These are phyloP conservation scores for Xylaria sp. DNA, from an alignment of 2,329 filamentous ascomycete species.

Conservation along the genomic window DNA sequence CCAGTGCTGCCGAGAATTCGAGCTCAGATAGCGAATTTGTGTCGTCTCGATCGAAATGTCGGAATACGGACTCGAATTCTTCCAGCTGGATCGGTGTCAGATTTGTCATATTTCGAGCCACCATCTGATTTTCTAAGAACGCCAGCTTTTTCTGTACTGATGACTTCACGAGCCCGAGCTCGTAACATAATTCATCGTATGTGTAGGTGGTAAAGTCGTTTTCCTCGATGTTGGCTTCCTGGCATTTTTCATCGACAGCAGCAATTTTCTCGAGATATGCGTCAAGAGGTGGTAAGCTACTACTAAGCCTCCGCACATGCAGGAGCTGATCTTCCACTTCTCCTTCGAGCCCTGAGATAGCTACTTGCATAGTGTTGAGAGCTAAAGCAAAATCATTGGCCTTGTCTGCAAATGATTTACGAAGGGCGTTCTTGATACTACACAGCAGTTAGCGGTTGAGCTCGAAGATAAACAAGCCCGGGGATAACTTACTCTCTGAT, in stretches of 20 bases:
- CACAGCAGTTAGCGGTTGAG: too few relatives aligned
- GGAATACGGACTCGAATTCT: constrained; percentile 98
- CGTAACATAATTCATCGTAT: constrained; percentile 94
- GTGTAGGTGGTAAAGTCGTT: constrained; percentile 99
- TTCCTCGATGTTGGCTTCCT: constrained; percentile 97
- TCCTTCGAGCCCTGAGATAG: constrained; percentile 95
- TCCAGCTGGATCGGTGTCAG: constrained; percentile 97
- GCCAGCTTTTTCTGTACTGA: constrained; percentile 96
- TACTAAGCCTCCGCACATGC: constrained; percentile 85
- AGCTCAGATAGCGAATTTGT: constrained; percentile 91
- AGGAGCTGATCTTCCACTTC: constrained; percentile 94
- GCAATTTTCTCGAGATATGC: constrained; percentile 90
- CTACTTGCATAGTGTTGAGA: constrained; percentile 92
- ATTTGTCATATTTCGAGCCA: constrained; percentile 98
- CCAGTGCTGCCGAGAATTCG: constrained; percentile 94
- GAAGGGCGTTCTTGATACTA: constrained; percentile 93
- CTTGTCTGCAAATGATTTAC: constrained; percentile 94
- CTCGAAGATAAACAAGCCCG: too few relatives aligned
- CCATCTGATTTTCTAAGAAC: constrained; percentile 98
- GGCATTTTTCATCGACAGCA: constrained; percentile 85
- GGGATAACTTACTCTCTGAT: constrained; percentile 79
- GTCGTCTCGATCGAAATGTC: constrained; percentile 94
- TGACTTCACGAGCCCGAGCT: constrained; percentile 88
- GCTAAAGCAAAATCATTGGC: constrained; percentile 97
- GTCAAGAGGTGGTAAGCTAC: constrained; percentile 89